Base-by-base conservation (phyloP, 257 asterid genomes). In the Ilex asprella region DNA sequence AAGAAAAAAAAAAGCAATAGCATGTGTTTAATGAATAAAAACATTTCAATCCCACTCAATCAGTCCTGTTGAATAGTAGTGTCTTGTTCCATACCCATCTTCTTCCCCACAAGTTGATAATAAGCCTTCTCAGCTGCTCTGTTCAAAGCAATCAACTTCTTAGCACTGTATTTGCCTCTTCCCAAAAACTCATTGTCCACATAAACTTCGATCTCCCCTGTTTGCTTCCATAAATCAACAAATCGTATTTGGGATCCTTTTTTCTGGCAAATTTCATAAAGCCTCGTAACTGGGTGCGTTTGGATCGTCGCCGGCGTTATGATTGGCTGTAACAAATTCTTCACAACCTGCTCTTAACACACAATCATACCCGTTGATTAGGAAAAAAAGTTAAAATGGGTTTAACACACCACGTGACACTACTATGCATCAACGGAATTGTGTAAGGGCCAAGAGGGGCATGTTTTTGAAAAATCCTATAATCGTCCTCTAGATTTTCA, bases 51-150 rank as follows among this genome's bases (percentile, higher is more conserved):
- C 27, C 27, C 27, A 21, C 27, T 21, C 27, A 21, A 1, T 21
- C 27, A 21, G 27, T 21, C 27, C 0, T 21, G 27, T 21, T 21
- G 27, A 21, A 21, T 21, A 21, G 27, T 21, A 21, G 27, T 21
- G 27, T 21, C 27, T 21, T 21, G 27, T 21, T 21, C 27, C 27
- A 21, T 21, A 21, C 27, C 27, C 27, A 21, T 21, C 27, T 21
- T 21, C 27, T 35, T 74, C 58, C 76, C 75, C 30, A 82, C 64
- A 58, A 87, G 75, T 76, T 77, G 84, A 30, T 74, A 68, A 58
- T 85, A 90, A 51, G 95, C 97, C 69, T 62, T 75, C 59, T 82
- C 73, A 30, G 97, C 97, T 32, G 97, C 96, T 77, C 94, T 74
- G 46, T 87, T 90, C 27, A 83, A 66, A 0, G 97, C 94, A 16